Conservation (phyloP, 2,329 filamentous ascomycete genomes). For the Byssothecium circinans region DNA sequence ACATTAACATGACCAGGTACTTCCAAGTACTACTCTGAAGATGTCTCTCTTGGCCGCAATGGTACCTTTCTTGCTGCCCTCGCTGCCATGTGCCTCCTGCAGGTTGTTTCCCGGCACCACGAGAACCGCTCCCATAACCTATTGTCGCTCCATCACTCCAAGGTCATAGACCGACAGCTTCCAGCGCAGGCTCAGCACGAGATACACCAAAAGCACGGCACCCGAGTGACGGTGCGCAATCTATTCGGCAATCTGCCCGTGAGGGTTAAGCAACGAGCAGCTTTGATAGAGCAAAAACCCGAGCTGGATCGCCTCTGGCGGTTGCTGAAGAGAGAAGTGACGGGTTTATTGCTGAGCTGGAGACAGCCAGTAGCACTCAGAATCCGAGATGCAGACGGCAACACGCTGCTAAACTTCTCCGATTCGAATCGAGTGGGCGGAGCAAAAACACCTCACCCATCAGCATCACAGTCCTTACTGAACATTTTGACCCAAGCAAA, state of each 20-base stretch:
- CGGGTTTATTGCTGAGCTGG: constrained; percentile 73
- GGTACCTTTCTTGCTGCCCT: constrained; percentile 80
- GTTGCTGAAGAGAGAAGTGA: constrained; percentile 59
- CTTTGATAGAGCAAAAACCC: constrained; percentile 53
- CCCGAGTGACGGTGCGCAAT: constrained; percentile 73
- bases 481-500: constrained; percentile 66
- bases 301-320: constrained; percentile 68
- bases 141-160: constrained; percentile 70
- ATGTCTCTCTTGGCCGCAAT: constrained; percentile 63
- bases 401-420: constrained; percentile 37
- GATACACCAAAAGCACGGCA: constrained; percentile 65
- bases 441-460: constrained; percentile 13
- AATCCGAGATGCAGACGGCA: constrained; percentile 56
- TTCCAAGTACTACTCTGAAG: constrained; percentile 62
- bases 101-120: constrained; percentile 71
- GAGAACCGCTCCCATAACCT: constrained; percentile 63
- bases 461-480: constrained; percentile 24
- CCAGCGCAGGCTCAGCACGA: constrained; percentile 63
- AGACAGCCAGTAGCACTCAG: constrained; percentile 58
- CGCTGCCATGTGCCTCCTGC: constrained; percentile 73
- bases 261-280: constrained; percentile 75
- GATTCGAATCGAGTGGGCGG: background rate
- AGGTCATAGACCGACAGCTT: constrained; percentile 63
- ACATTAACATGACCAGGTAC: constrained; percentile 61
- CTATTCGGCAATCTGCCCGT: constrained; percentile 91